A percentile compares a stretch with the other conserved stretches of the same genome.
Evolutionary conservation across 2,329 filamentous ascomycete species (phyloP).

Genomic region (Escovopsis weberi): DNA sequence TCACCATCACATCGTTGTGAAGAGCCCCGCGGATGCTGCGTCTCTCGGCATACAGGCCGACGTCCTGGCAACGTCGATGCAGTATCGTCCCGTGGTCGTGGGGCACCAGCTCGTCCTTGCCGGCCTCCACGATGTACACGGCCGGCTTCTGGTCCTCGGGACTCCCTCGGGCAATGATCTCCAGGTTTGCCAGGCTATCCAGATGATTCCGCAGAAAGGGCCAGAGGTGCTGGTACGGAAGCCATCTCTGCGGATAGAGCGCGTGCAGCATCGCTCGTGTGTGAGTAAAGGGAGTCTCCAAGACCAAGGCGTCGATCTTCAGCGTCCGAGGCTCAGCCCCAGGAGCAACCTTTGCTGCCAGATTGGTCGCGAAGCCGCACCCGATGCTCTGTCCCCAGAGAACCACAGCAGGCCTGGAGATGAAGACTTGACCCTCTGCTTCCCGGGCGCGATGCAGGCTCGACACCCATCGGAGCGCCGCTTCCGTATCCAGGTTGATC

Average conservation of each 20-base stretch:
- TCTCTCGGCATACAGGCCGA: conserved; percentile 31
- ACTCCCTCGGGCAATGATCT: conserved; percentile 20
- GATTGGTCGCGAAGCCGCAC: conserved; percentile 52
- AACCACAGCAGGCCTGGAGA: conserved; percentile 29
- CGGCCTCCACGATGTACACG: conserved; percentile 40
- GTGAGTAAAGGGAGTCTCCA: conserved; percentile 65
- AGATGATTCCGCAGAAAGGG: conserved; percentile 56
- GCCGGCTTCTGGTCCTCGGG: conserved; percentile 15
- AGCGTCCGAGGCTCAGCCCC: conserved; percentile 18
- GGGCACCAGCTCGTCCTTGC: conserved; percentile 45
- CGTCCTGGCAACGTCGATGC: conserved; percentile 29
- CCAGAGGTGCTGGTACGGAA: conserved; percentile 62
- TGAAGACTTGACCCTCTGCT: conserved; percentile 7
- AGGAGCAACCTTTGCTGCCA: conserved; percentile 23
- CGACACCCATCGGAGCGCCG: conserved; percentile 48
- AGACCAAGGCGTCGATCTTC: conserved; percentile 36
- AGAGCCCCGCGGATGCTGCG: conserved; percentile 32
- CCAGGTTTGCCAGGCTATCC: conserved; percentile 38
- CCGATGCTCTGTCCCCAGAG: conserved; percentile 72
- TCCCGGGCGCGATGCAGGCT: conserved; percentile 18
- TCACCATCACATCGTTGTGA: conserved; percentile 41
- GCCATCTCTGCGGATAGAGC: conserved; percentile 65
- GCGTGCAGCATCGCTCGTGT: conserved; percentile 55
- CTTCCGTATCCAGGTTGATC: conserved; percentile 52
- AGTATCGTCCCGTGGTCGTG: conserved; percentile 32